Base-by-base conservation (phyloP, 176 grass and related monocot genomes). In the Poa pratensis region DNA sequence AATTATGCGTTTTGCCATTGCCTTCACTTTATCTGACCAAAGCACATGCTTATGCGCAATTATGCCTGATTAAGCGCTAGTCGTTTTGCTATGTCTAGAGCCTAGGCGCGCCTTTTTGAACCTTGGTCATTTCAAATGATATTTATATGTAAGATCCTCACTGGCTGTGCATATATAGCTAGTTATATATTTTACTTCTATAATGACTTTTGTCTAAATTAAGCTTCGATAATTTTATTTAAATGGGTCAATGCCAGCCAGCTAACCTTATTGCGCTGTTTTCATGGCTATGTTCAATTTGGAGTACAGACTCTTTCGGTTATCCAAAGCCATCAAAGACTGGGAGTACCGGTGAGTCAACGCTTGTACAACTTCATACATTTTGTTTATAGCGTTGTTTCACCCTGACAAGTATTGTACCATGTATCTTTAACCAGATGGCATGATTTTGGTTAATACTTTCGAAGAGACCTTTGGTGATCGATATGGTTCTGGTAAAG, bases 401-500 rank as follows among this genome's bases (percentile, higher is more conserved):
- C 42, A 43, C 32, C 3, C n/a, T 78, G 23, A 78, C 35, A 62
- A 26, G 0, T 26, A 7, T 43, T 45, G 13, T 61, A 2, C 11
- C 26, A 15, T 61, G 5, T 67, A 66, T 67, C 4, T 51, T 80
- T 10, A 35, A 67, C 39, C 78, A 80, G 60, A 13, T 20, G 60
- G 5, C 43, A 67, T 80, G 60, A 45, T 67, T 67, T 80, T 80
- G 16, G 60, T 67, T 67, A 50, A 80, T 67, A 51, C 42, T 48
- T 80, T 80, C n/a, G 59, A 80, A 65, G 77, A 80, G 2, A 10
- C 17, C 30, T 80, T 80, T 6, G 78, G 78, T 28, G 40, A 49
- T 26, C 5, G 1, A 14, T 9, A 42, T 42, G 39, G 6, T 42
- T 80, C 1, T 3, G 26, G 42, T n/a, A 7, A 32, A 66, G 26